Base-by-base conservation (phyloP, 1,284 basidiomycete genomes). In the Hemileia vastatrix region DNA sequence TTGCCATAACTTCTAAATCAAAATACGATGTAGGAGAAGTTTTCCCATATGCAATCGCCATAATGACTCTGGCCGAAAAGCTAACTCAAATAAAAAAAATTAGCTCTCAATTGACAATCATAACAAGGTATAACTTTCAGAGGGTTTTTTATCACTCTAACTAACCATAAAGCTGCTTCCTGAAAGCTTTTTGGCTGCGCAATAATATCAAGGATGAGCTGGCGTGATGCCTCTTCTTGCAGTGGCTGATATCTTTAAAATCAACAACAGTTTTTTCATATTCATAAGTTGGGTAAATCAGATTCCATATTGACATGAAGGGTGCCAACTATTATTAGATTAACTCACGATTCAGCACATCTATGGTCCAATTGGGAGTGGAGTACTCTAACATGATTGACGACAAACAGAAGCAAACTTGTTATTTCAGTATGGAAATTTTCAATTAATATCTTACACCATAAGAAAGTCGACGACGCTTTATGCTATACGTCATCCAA, bases 21-120 rank as follows among this genome's bases (percentile, higher is more conserved):
- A 81, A 76, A 64, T 80, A 81, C 0, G 75, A 78, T 44, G 80
- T 80, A 6, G 56, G 81, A 70, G 65, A 77, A 33, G 79, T 76
- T 64, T 83, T 83, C 0, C 84, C 85, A 65, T 86, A 86, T 5
- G 84, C 82, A 51, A 86, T 78, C 1, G 81, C 79, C 74, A 86
- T 79, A 1, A 85, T 83, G 0, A 86, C 80, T 0, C 81, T 82
- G 0, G 84, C 81, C 0, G 84, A 81, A 67, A 60, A 55, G 6
- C 57, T 64, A 27, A 31, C 53, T 15, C 21, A 18, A 32, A 33
- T 11, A 52, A 33, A 11, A 52, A 15, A 11, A 23, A 4, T 2
- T 24, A 24, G 1, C 3, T 3, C 50, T 52, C 23, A 52, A 27
- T 52, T 52, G 50, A 27, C 31, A 23, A 52, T n/a, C n/a, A n/a